These are phyloP conservation scores for Aschersonia sp. DNA, from an alignment of 2,329 filamentous ascomycete genomes.

Conservation along the genomic window DNA sequence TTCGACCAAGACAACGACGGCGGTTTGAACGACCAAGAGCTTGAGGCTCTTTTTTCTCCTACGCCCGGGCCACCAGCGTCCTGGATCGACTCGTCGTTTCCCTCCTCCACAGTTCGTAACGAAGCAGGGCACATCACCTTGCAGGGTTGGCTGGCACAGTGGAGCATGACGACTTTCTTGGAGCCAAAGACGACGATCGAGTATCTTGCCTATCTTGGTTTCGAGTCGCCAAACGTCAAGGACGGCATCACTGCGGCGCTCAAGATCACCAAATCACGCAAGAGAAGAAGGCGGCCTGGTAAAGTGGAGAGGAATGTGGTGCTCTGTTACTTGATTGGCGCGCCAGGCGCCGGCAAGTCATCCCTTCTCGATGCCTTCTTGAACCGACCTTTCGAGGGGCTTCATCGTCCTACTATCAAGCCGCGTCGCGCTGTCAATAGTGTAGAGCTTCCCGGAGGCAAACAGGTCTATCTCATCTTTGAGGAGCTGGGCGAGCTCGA, in stretches of 20 bases:
- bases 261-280: slow-evolving; percentile 84
- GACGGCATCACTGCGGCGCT: slow-evolving; percentile 69
- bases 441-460: slow-evolving; percentile 87
- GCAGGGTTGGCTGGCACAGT: slow-evolving; percentile 95
- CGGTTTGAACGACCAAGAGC: slow-evolving; percentile 72
- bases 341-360: slow-evolving; percentile 78
- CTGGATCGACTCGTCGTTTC: slow-evolving; percentile 82
- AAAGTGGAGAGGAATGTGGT: slow-evolving; percentile 90
- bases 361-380: slow-evolving; percentile 83
- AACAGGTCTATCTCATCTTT: slow-evolving; percentile 91
- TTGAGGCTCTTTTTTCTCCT: slow-evolving; percentile 77
- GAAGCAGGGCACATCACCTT: slow-evolving; percentile 91
- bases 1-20: slow-evolving; percentile 98
- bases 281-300: slow-evolving; percentile 66
- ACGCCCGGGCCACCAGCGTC: slow-evolving; percentile 78
- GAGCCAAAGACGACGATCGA: slow-evolving; percentile 90
- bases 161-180: slow-evolving; percentile 98
- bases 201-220: slow-evolving; percentile 91
- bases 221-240: slow-evolving; percentile 66
- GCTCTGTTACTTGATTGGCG: slow-evolving; percentile 80
- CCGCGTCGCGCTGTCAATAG: slow-evolving; percentile 89
- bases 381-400: slow-evolving; percentile 67
- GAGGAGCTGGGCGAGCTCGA: slow-evolving; percentile 95
- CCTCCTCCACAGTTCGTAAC: slow-evolving; percentile 85
- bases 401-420: slow-evolving; percentile 90